phyloP scores from a whole-genome alignment of 2,329 filamentous ascomycete species.

The Apiospora arundinis region DNA sequence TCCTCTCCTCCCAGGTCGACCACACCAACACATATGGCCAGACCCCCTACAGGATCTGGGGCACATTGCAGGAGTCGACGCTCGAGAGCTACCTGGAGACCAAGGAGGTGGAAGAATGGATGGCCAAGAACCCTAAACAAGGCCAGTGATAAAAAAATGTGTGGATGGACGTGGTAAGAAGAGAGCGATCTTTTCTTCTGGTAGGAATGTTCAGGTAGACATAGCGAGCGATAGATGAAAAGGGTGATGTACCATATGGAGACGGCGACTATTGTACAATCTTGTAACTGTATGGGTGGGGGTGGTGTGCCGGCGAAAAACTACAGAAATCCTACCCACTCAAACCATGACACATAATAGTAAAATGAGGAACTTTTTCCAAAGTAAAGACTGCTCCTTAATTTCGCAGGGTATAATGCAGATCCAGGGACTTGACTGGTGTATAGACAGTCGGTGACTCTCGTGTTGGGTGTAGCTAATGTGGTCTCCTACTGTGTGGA shows the following conservation, averaged over 20 bases:
- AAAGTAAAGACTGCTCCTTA: neutral
- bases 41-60: constrained; percentile 69
- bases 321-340: neutral
- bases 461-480: neutral
- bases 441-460: neutral
- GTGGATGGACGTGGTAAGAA: too few relatives aligned
- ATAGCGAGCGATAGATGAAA: constrained; percentile 22
- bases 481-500: neutral
- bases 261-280: constrained; percentile 21
- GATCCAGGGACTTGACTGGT: neutral
- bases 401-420: neutral
- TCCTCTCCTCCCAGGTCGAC: constrained; percentile 59
- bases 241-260: constrained; percentile 23
- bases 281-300: constrained; percentile 6
- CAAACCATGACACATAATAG: constrained; percentile 9
- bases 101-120: constrained; percentile 42
- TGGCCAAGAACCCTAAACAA: constrained; percentile 37
- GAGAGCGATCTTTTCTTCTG: neutral
- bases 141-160: neutral
- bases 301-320: neutral
- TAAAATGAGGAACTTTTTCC: constrained; percentile 3
- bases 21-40: constrained; percentile 51
- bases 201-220: neutral
- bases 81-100: constrained; percentile 47
- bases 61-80: constrained; percentile 63